These are phyloP conservation scores for Populus alba DNA, from an alignment of 345 rosid genomes.

Conservation along the genomic window DNA sequence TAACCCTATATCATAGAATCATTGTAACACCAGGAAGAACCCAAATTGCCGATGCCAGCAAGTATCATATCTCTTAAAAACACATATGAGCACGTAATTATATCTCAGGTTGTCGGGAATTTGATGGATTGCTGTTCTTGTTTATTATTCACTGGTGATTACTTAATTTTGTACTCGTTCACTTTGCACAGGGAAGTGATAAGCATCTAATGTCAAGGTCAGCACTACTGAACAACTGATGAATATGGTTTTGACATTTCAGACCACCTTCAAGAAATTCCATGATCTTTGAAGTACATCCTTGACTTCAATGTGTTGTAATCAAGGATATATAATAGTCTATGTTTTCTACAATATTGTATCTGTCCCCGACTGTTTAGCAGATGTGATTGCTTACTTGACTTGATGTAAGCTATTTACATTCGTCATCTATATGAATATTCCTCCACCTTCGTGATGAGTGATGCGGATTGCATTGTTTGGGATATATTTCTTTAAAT, in stretches of 20 bases:
- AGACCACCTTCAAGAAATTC: slow-evolving; percentile 5
- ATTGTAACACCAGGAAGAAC: too few species aligned
- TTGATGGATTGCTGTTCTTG: background rate
- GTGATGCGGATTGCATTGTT: background rate
- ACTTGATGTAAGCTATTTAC: slow-evolving; percentile 11
- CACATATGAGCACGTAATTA: background rate
- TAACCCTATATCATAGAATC: too few species aligned
- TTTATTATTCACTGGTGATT: background rate
- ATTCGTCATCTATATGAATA: slow-evolving; percentile 4
- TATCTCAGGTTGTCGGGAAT: background rate
- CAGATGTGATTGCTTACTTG: slow-evolving; percentile 9
- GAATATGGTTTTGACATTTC: slow-evolving; percentile 20
- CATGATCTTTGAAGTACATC: slow-evolving; percentile 6
- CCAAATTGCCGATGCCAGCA: too few species aligned
- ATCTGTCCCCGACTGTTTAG: slow-evolving; percentile 20
- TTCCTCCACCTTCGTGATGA: background rate
- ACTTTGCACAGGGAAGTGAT: slow-evolving; percentile 37
- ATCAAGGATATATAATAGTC: background rate
- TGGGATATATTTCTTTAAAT: too few species aligned
- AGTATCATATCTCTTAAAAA: background rate
- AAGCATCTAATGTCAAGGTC: slow-evolving; percentile 46
- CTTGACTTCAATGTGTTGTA: slow-evolving; percentile 15
- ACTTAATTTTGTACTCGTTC: background rate
- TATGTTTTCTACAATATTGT: slow-evolving; percentile 8
- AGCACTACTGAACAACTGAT: slow-evolving; percentile 37